Evolutionary conservation across 2,329 filamentous ascomycete species (phyloP), one percentile per base, ranked within the genome.

Genomic region (Aspergillus sp.): DNA sequence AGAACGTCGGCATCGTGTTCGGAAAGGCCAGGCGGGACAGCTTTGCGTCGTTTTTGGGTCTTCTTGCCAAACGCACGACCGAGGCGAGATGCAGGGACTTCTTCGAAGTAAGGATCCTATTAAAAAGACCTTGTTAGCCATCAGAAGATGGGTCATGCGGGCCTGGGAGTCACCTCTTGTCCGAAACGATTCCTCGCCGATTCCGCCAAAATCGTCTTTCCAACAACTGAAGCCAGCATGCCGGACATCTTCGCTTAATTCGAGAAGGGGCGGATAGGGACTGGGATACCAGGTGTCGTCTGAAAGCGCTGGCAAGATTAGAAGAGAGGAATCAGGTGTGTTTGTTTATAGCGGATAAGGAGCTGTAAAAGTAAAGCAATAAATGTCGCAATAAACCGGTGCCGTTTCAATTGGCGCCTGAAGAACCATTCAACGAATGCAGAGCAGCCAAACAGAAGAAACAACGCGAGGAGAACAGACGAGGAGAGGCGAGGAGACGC

Each of bases 41-140:
- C 82, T 63, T 93, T 93, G 65, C 82, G 85, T 54, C 80, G 75
- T 60, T 83, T 93, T 68, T 86, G 89, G 36, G 72, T 69, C 57
- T 86, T 93, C 49, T 75, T 78, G 22, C 60, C 72, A 15, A 78
- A 76, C 33, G 68, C 74, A 37, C 78, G 77, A 43, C 77, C 64
- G 26, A 82, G 67, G 41, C 77, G 73, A 6, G 82, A 83, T 26
- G 88, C 80, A 14, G 80, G 78, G 22, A 94, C 78, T 45, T 78
- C 71, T 57, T 93, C 85, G 50, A 88, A 93, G 64, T 86, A 94
- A 4, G 88, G 86, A 55, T 96, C 88, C 84, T 95, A 49, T 6
- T 17, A 8, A 32, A 32, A 29, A 17, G 30, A 16, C 39, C 13
- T 17, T 15, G 24, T 32, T 13, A 32, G 30, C 22, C 15, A 24